Conservation (phyloP, 2,329 filamentous ascomycete genomes). For the Claviceps arundinis region DNA sequence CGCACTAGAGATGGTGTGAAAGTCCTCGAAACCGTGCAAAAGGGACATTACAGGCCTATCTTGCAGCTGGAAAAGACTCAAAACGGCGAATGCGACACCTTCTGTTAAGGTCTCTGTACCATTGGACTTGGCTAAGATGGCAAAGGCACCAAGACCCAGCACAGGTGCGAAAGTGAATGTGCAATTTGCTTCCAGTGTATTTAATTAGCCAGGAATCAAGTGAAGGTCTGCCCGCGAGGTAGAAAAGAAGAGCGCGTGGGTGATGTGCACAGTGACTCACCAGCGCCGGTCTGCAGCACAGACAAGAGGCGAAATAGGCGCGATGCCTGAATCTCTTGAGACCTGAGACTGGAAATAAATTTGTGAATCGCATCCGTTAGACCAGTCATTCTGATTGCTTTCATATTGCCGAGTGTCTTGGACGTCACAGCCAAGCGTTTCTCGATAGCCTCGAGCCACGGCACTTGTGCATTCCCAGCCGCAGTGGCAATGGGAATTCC, state of each 20-base stretch:
- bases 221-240: not conserved
- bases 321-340: constrained; percentile 22
- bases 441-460: constrained; percentile 16
- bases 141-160: constrained; percentile 9
- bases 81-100: constrained; percentile 10
- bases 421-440: constrained; percentile 13
- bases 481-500: constrained; percentile 12
- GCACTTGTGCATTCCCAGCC: constrained; percentile 11
- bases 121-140: constrained; percentile 7
- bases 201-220: not conserved
- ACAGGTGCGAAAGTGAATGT: constrained; percentile 10
- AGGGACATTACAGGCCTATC: constrained; percentile 10
- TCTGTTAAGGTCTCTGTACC: constrained; percentile 9
- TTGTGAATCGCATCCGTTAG: constrained; percentile 19
- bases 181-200: constrained; percentile 5
- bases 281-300: constrained; percentile 3
- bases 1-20: constrained; percentile 11
- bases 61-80: constrained; percentile 11
- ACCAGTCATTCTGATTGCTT: constrained; percentile 29
- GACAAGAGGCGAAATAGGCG: constrained; percentile 12
- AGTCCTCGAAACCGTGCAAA: constrained; percentile 10
- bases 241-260: not conserved
- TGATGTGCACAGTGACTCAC: not conserved
- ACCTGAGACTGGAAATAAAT: constrained; percentile 21
- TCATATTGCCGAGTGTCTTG: constrained; percentile 18